Conservation (phyloP, 768 basidiomycete species). For the Suillus luteus region DNA sequence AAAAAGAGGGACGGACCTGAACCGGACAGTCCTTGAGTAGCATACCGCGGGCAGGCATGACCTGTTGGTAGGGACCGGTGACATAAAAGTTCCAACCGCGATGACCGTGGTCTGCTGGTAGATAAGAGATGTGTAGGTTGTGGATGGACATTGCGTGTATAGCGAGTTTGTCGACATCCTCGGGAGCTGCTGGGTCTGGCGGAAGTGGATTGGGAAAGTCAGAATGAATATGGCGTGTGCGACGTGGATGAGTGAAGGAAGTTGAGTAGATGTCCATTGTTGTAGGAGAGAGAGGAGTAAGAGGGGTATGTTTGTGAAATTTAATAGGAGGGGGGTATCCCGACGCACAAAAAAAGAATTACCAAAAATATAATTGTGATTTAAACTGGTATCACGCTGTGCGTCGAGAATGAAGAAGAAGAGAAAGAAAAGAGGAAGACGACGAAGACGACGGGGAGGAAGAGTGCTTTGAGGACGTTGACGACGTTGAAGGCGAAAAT, state of each 20-base stretch:
- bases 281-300: conserved; percentile 9
- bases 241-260: conserved; percentile 89
- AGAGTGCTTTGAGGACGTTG: background rate
- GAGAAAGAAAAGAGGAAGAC: background rate
- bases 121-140: conserved; percentile 82
- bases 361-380: conserved; percentile 10
- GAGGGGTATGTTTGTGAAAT: conserved; percentile 12
- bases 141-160: conserved; percentile 80
- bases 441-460: background rate
- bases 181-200: conserved; percentile 42
- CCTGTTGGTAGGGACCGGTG: conserved; percentile 89
- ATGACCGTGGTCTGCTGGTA: conserved; percentile 64
- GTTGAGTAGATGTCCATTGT: conserved; percentile 94
- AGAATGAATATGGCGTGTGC: conserved; percentile 65
- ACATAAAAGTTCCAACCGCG: conserved; percentile 88
- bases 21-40: conserved; percentile 89
- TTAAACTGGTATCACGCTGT: conserved; percentile 10
- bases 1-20: conserved; percentile 51
- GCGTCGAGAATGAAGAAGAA: background rate
- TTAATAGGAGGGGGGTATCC: conserved; percentile 14
- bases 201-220: conserved; percentile 45
- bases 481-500: conserved; percentile 2
- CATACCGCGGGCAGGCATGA: conserved; percentile 86
- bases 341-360: conserved; percentile 11
- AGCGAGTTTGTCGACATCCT: conserved; percentile 78